Conservation (phyloP, 208 protist species). For the Naegleria gruberi region DNA sequence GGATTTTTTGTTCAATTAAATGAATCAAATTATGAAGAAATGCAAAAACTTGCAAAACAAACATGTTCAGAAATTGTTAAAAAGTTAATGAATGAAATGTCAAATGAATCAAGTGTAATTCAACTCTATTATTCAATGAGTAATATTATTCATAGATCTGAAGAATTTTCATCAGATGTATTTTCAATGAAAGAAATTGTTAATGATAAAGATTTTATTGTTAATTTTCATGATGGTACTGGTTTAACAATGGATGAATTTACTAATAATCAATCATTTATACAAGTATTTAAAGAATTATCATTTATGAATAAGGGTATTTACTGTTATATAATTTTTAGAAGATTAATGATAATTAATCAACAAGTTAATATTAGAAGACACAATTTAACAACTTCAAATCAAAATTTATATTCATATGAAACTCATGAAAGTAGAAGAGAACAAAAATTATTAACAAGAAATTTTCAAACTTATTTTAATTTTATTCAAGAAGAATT, state of each 20-base stretch:
- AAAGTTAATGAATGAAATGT: background rate
- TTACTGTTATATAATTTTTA: background rate
- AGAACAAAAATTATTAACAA: background rate
- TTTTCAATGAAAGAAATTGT: background rate
- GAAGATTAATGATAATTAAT: background rate
- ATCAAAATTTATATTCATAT: background rate
- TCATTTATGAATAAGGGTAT: background rate
- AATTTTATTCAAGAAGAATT: background rate
- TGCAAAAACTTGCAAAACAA: background rate
- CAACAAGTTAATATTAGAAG: background rate
- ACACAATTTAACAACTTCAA: background rate
- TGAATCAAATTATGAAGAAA: background rate
- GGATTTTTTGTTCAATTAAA: background rate
- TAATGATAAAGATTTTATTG: background rate
- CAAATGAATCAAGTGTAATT: background rate
- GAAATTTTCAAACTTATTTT: background rate
- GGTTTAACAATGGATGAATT: background rate
- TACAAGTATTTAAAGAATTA: background rate
- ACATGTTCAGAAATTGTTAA: background rate
- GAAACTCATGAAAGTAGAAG: background rate
- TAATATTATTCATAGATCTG: background rate
- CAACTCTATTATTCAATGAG: background rate
- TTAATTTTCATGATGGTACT: background rate
- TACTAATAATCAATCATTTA: background rate
- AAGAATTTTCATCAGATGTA: background rate